These are phyloP conservation scores for Emergomyces orientalis DNA, from an alignment of 2,329 filamentous ascomycete species.

Conservation along the genomic window DNA sequence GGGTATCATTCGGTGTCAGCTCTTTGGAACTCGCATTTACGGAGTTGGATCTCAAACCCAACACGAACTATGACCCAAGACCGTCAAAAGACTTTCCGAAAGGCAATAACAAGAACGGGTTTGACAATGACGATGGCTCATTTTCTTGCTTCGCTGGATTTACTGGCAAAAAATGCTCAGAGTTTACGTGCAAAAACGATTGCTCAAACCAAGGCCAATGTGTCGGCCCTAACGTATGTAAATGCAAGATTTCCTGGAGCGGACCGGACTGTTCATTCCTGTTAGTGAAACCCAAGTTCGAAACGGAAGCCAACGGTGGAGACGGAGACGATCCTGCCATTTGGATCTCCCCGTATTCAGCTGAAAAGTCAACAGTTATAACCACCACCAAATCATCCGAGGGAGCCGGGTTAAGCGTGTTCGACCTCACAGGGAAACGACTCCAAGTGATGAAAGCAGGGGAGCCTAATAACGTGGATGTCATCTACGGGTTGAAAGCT, in stretches of 20 bases:
- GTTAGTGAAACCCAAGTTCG: constrained; percentile 33
- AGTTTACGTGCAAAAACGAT: constrained; percentile 33
- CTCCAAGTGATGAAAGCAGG: constrained; percentile 39
- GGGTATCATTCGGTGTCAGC: constrained; percentile 31
- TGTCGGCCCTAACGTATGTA: constrained; percentile 35
- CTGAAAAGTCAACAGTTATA: constrained; percentile 41
- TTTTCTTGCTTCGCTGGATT: constrained; percentile 41
- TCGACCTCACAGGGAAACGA: constrained; percentile 41
- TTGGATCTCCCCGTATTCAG: constrained; percentile 38
- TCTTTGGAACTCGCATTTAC: constrained; percentile 31
- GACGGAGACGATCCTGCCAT: constrained; percentile 44
- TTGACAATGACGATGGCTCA: constrained; percentile 19
- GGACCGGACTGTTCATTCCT: constrained; percentile 41
- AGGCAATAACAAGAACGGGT: constrained; percentile 30
- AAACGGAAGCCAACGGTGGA: constrained; percentile 38
- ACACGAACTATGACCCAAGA: constrained; percentile 35
- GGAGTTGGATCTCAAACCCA: constrained; percentile 26
- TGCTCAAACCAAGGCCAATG: constrained; percentile 39
- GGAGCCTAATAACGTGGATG: constrained; percentile 47
- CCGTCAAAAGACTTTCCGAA: constrained; percentile 15
- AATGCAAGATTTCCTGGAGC: constrained; percentile 37
- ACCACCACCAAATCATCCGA: constrained; percentile 45
- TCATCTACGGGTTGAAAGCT: constrained; percentile 43
- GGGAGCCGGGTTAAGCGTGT: constrained; percentile 43
- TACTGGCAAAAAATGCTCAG: constrained; percentile 27